Evolutionary conservation across 352 stramenopile species (phyloP), one percentile per base, ranked within the genome.

Genomic region (Phytophthora multivora): DNA sequence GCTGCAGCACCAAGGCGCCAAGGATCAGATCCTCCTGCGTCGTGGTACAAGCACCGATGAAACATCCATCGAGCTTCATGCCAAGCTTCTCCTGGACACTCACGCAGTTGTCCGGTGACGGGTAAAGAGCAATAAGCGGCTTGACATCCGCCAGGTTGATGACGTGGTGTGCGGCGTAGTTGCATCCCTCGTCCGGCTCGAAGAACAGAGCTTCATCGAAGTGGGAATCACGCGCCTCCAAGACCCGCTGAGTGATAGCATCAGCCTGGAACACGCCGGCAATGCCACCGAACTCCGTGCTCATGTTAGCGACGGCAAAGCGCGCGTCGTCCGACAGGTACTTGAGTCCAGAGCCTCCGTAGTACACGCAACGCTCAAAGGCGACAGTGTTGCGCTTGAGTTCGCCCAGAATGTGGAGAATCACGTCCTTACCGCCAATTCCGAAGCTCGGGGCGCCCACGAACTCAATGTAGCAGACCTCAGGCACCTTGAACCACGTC

Each of bases 301-400:
- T 91, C 85, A 93, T 93, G 59, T 93, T 93, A 35, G 80, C 78
- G 38, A 93, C 83, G 15, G 85, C 85, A 62, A 93, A 93, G 4
- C 85, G 83, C 12, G 85, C 85, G 51, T 93, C 85, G 46, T 89
- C 81, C n/a, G 82, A 91, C 11, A 93, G 48, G 54, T 80, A 70
- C 52, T 75, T 63, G 15, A 93, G 73, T 0, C 83, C 83, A 0
- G 76, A 65, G 49, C 85, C 85, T 46, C 81, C 83, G 52, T 89
- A 93, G 59, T 90, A 90, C 33, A 93, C 85, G 26, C 73, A 75
- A n/a, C 85, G 80, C 60, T 90, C 85, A 21, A 93, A 91, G 0
- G 85, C 85, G 15, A 93, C 83, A 12, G 85, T 93, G 72, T 93
- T 93, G 48, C 85, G 78, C 69, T 93, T 93, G 49, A 93, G 61